Base-by-base conservation (phyloP, 2,329 filamentous ascomycete species). In the Ceratocystis diversiconidia region DNA sequence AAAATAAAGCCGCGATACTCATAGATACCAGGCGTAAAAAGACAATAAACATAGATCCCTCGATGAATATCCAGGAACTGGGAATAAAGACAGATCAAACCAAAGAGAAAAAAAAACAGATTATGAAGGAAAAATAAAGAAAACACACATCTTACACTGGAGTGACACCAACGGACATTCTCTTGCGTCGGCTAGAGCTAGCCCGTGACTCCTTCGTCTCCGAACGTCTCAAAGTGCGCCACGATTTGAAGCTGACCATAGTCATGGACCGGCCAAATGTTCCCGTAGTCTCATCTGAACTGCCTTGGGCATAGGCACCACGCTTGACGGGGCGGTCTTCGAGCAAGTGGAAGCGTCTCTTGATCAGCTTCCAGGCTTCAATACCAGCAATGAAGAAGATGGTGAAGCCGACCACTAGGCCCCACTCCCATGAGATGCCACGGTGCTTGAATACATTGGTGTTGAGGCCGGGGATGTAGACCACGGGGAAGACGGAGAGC, bases 371-470 rank as follows among this genome's bases (percentile, higher is more conserved):
- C 87, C 87, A 92, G 8, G 76, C 73, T 77, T 92, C 88, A 50
- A 90, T 80, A 30, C 85, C 85, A 0, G 79, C 73, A 60, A 91
- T 80, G 71, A 87, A 91, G 3, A 89, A 72, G 12, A 85, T 69
- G 0, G 85, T 80, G 66, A 82, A 83, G 22, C 84, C 80, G 41
- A 89, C 77, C 0, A 87, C 82, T 5, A 91, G 77, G 1, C 80
- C 83, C 87, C 87, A 91, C 72, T 90, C 88, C 88, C 88, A 91
- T 19, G 77, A 80, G 70, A 91, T 90, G 19, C 78, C 80, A 6
- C 76, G 80, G 75, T 90, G 87, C 76, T 88, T 87, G 79, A 90
- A 89, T 46, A 90, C 86, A 32, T 80, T 79, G 17, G 77, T 81
- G 76, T 88, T 90, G 69, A 91, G 77, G 64, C 79, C 80, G 0